Percentiles rank a stretch among this genome's conserved stretches.
phyloP scores from a whole-genome alignment of 2,329 filamentous ascomycete species.

The Phyllosticta paracitricarpa region DNA sequence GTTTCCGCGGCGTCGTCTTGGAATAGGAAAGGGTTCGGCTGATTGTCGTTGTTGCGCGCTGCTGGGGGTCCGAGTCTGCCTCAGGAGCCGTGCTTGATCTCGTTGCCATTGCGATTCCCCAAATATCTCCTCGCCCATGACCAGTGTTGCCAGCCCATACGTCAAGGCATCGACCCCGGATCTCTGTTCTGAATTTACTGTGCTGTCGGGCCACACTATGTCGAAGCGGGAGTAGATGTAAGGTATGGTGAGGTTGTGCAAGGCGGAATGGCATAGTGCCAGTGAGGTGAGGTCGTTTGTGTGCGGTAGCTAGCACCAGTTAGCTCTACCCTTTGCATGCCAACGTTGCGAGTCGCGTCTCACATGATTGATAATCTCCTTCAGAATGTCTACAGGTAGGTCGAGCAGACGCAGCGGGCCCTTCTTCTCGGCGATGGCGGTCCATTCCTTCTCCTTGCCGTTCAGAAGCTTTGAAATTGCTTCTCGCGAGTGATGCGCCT shows the following conservation, averaged over 20 bases:
- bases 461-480: conserved; percentile 38
- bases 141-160: conserved; percentile 70
- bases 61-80: conserved; percentile 2
- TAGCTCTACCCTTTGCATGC: conserved; percentile 6
- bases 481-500: conserved; percentile 16
- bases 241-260: conserved; percentile 65
- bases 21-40: conserved; percentile 24
- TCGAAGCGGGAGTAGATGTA: conserved; percentile 79
- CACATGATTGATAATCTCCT: conserved; percentile 70
- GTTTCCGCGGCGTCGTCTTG: conserved; percentile 50
- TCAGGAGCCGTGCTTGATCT: conserved; percentile 9
- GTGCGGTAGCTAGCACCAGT: conserved; percentile 54
- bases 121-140: conserved; percentile 60
- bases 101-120: conserved; percentile 36
- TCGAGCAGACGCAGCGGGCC: conserved; percentile 58
- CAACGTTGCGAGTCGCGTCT: background rate
- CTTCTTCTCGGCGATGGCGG: conserved; percentile 32
- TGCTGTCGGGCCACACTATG: conserved; percentile 75
- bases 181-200: conserved; percentile 52
- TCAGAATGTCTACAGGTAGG: conserved; percentile 67
- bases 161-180: conserved; percentile 73
- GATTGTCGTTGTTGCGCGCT: conserved; percentile 7
- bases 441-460: conserved; percentile 33
- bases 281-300: conserved; percentile 74
- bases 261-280: conserved; percentile 65